These are phyloP conservation scores for Hyphopichia homilentoma DNA, from an alignment of 805 yeast species.

Conservation along the genomic window DNA sequence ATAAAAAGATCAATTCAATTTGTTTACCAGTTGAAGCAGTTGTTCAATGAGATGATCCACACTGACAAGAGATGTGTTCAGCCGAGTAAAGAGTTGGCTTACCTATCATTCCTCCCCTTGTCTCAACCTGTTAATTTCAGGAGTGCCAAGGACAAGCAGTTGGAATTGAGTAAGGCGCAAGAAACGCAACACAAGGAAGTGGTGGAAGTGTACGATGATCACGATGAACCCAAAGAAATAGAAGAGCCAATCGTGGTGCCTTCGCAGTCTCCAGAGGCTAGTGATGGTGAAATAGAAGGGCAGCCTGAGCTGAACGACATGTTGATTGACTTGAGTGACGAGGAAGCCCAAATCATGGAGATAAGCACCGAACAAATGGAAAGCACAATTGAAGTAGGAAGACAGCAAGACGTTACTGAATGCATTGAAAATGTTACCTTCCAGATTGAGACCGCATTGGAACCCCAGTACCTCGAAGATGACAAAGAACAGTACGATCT, in stretches of 20 bases:
- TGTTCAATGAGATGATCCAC: constrained; percentile 68
- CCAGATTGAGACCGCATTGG: constrained; percentile 85
- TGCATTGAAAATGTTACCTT: constrained; percentile 91
- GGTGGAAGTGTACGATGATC: constrained; percentile 1
- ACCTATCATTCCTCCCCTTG: constrained; percentile 76
- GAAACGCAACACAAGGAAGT: constrained; percentile 1
- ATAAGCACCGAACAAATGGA: constrained; percentile 65
- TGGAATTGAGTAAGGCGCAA: too few relatives aligned
- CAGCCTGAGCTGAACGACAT: background rate
- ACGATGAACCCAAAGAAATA: constrained; percentile 1
- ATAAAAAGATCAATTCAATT: constrained; percentile 80
- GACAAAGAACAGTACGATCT: constrained; percentile 81
- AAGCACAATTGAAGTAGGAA: constrained; percentile 72
- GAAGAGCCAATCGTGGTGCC: constrained; percentile 1
- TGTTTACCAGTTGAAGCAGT: constrained; percentile 62
- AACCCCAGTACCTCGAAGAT: constrained; percentile 57
- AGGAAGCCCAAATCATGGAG: constrained; percentile 18
- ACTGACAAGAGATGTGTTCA: constrained; percentile 62
- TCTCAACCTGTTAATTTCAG: constrained; percentile 63
- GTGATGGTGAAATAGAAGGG: constrained; percentile 3
- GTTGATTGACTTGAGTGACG: background rate
- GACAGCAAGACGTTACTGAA: constrained; percentile 97
- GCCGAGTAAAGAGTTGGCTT: constrained; percentile 83
- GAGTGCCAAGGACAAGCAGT: constrained; percentile 12
- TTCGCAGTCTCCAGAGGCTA: constrained; percentile 1